Conservation (phyloP, 805 yeast species). For the Lipomyces yamadae region DNA sequence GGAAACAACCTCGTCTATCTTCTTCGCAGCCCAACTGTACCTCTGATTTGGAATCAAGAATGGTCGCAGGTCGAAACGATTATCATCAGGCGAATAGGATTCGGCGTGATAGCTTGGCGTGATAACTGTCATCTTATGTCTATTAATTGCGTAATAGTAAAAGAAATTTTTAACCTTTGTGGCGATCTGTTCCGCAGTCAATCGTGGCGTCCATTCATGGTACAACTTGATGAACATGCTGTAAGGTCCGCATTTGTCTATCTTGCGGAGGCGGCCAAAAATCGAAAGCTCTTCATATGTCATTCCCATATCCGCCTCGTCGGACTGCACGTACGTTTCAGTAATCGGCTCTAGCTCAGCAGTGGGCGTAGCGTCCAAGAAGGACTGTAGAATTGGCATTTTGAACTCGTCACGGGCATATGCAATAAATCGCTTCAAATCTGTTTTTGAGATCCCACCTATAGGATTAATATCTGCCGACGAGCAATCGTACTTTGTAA, state of each 20-base stretch:
- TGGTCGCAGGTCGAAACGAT: constrained; percentile 95
- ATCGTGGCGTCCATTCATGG: constrained; percentile 88
- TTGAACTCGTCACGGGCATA: constrained; percentile 75
- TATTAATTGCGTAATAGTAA: constrained; percentile 90
- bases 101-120: constrained; percentile 99
- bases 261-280: constrained; percentile 88
- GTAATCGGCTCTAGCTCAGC: constrained; percentile 98
- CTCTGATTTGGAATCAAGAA: constrained; percentile 81
- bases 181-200: constrained; percentile 84
- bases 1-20: constrained; percentile 79
- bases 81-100: constrained; percentile 97
- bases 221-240: constrained; percentile 88
- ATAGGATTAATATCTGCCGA: constrained; percentile 97
- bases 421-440: constrained; percentile 79
- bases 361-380: constrained; percentile 91
- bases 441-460: constrained; percentile 97
- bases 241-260: constrained; percentile 94
- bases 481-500: constrained; percentile 96
- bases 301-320: constrained; percentile 98
- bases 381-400: constrained; percentile 75
- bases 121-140: constrained; percentile 97
- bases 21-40: constrained; percentile 86
- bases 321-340: constrained; percentile 88
- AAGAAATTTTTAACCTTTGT: constrained; percentile 91
- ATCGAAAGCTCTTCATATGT: constrained; percentile 90